Percentiles rank a stretch among this genome's conserved stretches.
Conservation (phyloP, 192 early-diverging fungal species). For the Backusella liffmaniae region DNA sequence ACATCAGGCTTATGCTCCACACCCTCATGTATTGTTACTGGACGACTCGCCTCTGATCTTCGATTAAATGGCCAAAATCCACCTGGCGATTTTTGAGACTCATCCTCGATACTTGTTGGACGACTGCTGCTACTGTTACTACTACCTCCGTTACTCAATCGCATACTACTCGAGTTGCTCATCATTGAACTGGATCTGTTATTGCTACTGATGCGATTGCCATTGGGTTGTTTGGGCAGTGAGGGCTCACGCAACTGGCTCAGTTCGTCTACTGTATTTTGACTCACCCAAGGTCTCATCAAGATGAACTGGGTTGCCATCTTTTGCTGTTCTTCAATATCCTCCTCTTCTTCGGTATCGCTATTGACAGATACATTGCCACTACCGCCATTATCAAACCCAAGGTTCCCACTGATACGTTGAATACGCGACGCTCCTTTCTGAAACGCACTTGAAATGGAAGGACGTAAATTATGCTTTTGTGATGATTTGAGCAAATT, state of each 20-base stretch:
- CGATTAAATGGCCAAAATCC: background rate
- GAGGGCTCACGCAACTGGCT: background rate
- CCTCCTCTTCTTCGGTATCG: background rate
- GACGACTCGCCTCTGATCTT: background rate
- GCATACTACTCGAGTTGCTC: background rate
- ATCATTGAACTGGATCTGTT: background rate
- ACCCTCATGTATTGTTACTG: background rate
- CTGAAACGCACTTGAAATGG: background rate
- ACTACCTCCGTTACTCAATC: background rate
- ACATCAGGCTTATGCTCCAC: background rate
- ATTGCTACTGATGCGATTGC: background rate
- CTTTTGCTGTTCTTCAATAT: background rate
- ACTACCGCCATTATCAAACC: background rate
- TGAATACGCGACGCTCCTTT: background rate
- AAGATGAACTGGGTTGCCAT: background rate
- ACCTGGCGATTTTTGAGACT: background rate
- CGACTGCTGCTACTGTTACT: background rate
- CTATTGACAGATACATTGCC: background rate
- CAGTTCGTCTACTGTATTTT: background rate
- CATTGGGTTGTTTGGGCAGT: background rate
- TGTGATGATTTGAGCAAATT: background rate
- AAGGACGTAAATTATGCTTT: background rate
- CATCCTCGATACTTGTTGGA: background rate
- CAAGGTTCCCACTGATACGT: background rate
- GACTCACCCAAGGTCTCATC: background rate